Conservation (phyloP, 2,329 filamentous ascomycete species). For the Microdochium nivale region DNA sequence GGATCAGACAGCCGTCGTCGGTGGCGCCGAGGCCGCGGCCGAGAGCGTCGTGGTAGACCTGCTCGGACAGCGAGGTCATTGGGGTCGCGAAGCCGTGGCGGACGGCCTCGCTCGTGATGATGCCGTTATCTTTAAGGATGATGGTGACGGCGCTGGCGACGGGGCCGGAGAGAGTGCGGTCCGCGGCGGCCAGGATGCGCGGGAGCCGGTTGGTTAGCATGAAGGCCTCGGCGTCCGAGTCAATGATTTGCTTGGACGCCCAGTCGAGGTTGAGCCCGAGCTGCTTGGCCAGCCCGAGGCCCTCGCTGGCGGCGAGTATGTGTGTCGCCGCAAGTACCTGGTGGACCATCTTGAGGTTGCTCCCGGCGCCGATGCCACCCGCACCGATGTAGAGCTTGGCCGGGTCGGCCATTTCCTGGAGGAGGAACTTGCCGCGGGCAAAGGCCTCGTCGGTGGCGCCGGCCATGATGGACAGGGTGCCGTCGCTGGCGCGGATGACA, state of each 20-base stretch:
- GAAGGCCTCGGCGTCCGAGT: conserved; percentile 46
- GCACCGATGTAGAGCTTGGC: conserved; percentile 54
- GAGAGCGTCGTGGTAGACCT: conserved; percentile 53
- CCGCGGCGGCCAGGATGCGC: conserved; percentile 42
- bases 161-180: conserved; percentile 47
- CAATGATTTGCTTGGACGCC: conserved; percentile 33
- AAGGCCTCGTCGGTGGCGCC: conserved; percentile 50
- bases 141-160: conserved; percentile 51
- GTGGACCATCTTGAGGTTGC: conserved; percentile 57
- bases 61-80: conserved; percentile 54
- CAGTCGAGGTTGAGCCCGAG: conserved; percentile 40
- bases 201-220: conserved; percentile 53
- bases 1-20: conserved; percentile 33
- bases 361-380: conserved; percentile 50
- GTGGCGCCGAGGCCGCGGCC: conserved; percentile 43
- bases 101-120: conserved; percentile 59
- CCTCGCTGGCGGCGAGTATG: conserved; percentile 52
- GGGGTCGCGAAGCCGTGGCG: conserved; percentile 49
- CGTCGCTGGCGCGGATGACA: conserved; percentile 57
- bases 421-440: conserved; percentile 45
- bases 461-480: conserved; percentile 70
- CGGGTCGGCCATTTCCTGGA: conserved; percentile 54
- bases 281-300: conserved; percentile 48
- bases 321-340: conserved; percentile 56
- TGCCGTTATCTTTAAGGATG: conserved; percentile 53